Evolutionary conservation across 2,329 filamentous ascomycete species (phyloP).

Genomic region (Pseudomassariella vexata): DNA sequence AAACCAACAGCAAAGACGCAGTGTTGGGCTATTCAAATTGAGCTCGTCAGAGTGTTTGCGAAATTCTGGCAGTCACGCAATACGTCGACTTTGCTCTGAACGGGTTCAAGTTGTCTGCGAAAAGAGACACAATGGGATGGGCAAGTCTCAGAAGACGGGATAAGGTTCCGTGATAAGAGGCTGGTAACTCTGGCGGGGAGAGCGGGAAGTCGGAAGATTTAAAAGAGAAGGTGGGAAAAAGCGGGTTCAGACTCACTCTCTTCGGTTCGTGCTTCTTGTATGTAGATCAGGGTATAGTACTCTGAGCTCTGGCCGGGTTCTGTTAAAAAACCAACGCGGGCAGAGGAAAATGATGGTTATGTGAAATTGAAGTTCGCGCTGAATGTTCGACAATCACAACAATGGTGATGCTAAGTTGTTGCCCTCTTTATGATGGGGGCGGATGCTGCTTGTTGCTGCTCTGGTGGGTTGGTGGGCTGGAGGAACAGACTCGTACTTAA

Average conservation of each 20-base stretch:
- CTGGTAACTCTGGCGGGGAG: slow-evolving; percentile 6
- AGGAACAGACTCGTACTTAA: slow-evolving; percentile 6
- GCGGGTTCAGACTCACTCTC: slow-evolving; percentile 6
- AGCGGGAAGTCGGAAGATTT: slow-evolving; percentile 6
- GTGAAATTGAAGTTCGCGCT: slow-evolving; percentile 5
- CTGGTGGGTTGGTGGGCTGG: slow-evolving; percentile 3
- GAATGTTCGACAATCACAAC: slow-evolving; percentile 3
- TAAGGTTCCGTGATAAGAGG: slow-evolving; percentile 5
- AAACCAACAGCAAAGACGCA: too few relatives aligned
- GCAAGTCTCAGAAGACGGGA: slow-evolving; percentile 4
- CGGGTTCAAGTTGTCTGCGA: too few relatives aligned
- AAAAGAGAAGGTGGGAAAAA: slow-evolving; percentile 6
- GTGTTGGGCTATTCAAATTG: too few relatives aligned
- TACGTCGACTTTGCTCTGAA: too few relatives aligned
- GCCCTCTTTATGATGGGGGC: slow-evolving; percentile 5
- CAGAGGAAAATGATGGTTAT: too few relatives aligned
- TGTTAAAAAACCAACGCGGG: slow-evolving; percentile 7
- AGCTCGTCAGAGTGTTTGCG: too few relatives aligned
- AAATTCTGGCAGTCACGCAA: too few relatives aligned
- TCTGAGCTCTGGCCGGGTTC: slow-evolving; percentile 2
- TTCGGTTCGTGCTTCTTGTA: slow-evolving; percentile 5
- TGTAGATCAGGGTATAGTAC: slow-evolving; percentile 3
- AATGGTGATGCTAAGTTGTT: slow-evolving; percentile 2
- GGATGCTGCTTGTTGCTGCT: too few relatives aligned
- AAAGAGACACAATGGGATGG: slow-evolving; percentile 8